Conservation (phyloP, 2,329 filamentous ascomycete genomes). For the Aureobasidium pullulans region DNA sequence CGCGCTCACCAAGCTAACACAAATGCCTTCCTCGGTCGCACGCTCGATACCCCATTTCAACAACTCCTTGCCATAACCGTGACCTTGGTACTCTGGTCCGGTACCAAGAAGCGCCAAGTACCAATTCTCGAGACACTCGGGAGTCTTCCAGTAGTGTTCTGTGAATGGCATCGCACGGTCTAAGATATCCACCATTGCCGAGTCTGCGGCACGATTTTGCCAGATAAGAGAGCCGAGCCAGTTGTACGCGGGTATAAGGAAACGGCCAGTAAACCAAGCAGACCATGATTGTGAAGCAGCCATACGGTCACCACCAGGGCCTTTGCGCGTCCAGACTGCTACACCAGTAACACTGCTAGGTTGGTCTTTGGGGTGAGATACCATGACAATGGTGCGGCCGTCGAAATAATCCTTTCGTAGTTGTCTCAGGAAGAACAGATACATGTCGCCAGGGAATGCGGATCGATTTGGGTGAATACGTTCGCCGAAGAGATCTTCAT, state of each 20-base stretch:
- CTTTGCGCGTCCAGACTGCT: conserved; percentile 22
- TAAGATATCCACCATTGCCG: conserved; percentile 15
- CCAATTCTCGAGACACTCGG: conserved; percentile 20
- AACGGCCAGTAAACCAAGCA: conserved; percentile 6
- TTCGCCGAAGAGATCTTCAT: conserved; percentile 22
- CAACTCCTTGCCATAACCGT: conserved; percentile 22
- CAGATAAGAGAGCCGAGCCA: conserved; percentile 18
- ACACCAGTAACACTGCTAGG: conserved; percentile 19
- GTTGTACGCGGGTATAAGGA: conserved; percentile 18
- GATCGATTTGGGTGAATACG: conserved; percentile 21
- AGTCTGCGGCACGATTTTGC: conserved; percentile 22
- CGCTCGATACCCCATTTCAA: conserved; percentile 24
- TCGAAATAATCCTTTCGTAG: conserved; percentile 17
- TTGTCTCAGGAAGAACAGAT: conserved; percentile 21
- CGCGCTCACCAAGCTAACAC: conserved; percentile 23
- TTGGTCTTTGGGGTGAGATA: background rate
- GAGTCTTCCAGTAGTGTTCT: conserved; percentile 22
- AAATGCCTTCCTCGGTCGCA: conserved; percentile 46
- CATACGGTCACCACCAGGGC: conserved; percentile 6
- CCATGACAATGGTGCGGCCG: background rate
- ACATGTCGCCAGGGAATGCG: conserved; percentile 22
- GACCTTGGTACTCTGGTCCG: conserved; percentile 18
- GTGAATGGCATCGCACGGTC: conserved; percentile 16
- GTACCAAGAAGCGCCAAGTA: conserved; percentile 22
- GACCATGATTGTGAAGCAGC: conserved; percentile 10